Conservation (phyloP, 2,329 filamentous ascomycete genomes). For the Fusarium oligoseptatum region DNA sequence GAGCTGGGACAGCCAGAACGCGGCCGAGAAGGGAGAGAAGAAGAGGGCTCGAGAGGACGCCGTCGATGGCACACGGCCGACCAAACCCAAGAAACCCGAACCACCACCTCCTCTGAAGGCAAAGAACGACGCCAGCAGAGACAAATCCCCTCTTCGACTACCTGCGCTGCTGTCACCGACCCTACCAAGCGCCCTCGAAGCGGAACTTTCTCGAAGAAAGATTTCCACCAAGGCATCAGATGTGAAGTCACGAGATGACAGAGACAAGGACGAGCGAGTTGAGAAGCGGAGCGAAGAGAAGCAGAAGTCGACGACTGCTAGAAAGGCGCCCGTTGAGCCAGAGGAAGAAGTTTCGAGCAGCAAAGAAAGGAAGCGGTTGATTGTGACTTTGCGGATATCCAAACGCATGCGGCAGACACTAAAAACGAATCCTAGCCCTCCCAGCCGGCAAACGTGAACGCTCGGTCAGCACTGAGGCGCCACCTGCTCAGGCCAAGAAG, state of each 20-base stretch:
- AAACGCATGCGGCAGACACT: conserved; percentile 61
- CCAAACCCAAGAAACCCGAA: conserved; percentile 50
- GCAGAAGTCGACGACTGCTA: conserved; percentile 36
- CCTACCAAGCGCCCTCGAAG: conserved; percentile 65
- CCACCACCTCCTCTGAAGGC: conserved; percentile 40
- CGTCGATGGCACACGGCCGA: conserved; percentile 46
- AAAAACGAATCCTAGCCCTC: conserved; percentile 61
- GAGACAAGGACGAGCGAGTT: conserved; percentile 35
- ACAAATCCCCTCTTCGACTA: conserved; percentile 54
- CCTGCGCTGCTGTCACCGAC: conserved; percentile 69
- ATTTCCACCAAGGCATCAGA: conserved; percentile 40
- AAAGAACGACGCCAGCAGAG: conserved; percentile 54
- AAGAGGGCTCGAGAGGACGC: conserved; percentile 51
- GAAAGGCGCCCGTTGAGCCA: conserved; percentile 46
- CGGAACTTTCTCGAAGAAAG: conserved; percentile 51
- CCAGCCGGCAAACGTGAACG: conserved; percentile 51
- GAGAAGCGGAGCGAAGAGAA: conserved; percentile 40
- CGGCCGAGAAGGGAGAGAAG: conserved; percentile 46
- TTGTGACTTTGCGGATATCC: conserved; percentile 64
- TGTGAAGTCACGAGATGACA: conserved; percentile 32
- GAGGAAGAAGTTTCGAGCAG: conserved; percentile 50
- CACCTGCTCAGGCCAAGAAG: conserved; percentile 60
- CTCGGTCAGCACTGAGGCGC: conserved; percentile 57
- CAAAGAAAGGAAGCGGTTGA: conserved; percentile 46
- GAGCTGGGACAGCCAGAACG: conserved; percentile 58